These are phyloP conservation scores for Euphrasia arctica DNA, from an alignment of 305 asterid genomes.

Conservation along the genomic window DNA sequence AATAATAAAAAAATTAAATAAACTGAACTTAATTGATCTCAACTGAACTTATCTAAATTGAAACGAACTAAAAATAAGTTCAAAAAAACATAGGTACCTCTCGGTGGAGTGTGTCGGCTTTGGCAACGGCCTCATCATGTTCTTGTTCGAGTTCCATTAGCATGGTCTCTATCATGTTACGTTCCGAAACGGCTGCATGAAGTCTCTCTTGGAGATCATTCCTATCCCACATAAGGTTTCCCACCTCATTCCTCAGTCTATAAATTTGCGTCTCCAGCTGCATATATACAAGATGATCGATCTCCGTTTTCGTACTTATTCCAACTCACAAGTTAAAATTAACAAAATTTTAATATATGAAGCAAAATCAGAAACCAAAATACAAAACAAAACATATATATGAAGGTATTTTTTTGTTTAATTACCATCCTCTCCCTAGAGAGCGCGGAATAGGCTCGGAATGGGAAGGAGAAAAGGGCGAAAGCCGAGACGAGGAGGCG, in stretches of 20 bases:
- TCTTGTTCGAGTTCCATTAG: constrained; percentile 61
- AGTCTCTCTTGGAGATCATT: constrained; percentile 44
- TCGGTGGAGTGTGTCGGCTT: constrained; percentile 44
- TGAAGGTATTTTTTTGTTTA: too few relatives aligned
- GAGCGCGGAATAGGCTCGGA: constrained; percentile 46
- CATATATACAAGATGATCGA: constrained; percentile 13
- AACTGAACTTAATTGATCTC: too few relatives aligned
- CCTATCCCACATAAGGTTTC: constrained; percentile 40
- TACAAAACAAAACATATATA: too few relatives aligned
- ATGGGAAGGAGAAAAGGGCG: constrained; percentile 48
- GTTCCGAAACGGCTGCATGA: constrained; percentile 37
- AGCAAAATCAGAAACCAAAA: too few relatives aligned
- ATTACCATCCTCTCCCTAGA: constrained; percentile 50
- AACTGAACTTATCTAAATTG: too few relatives aligned
- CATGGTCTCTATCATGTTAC: constrained; percentile 34
- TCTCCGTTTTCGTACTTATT: too few relatives aligned
- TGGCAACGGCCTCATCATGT: constrained; percentile 51
- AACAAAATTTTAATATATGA: too few relatives aligned
- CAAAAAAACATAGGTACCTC: constrained; percentile 37
- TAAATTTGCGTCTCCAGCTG: constrained; percentile 60
- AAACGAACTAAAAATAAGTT: too few relatives aligned
- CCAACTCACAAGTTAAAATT: too few relatives aligned
- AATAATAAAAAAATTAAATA: too few relatives aligned
- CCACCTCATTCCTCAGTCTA: constrained; percentile 45
- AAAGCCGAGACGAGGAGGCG: constrained; percentile 30